Evolutionary conservation across 2,329 filamentous ascomycete species (phyloP), one percentile per base, ranked within the genome.

Genomic region (Penicillium sp.): DNA sequence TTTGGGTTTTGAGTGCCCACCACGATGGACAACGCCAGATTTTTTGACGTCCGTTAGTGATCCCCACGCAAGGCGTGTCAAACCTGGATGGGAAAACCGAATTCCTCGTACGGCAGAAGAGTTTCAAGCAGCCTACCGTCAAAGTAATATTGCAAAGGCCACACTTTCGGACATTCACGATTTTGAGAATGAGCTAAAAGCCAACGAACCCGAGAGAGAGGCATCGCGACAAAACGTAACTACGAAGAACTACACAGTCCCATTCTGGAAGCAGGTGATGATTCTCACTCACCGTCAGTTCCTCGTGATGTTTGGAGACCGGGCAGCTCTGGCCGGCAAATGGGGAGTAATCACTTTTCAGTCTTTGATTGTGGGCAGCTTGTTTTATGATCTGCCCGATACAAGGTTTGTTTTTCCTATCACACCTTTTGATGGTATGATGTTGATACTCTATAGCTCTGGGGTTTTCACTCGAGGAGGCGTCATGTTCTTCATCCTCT

Each of bases 31-130:
- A 0, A 87, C 87, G 0, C 86, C 86, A 5, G 90, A 93, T 70
- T 93, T 93, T 73, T 75, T 93, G 33, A 93, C 90, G 0, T 90
- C 88, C 2, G 86, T 93, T 67, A 91, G 86, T 8, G 84, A 84
- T 44, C 76, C 81, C 1, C 77, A 85, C 53, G 86, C 87, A 57
- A 78, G 86, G 31, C 75, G 82, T 31, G 70, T 86, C 19, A 80
- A 79, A 41, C 69, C 80, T 16, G 85, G 84, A 2, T 87, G 79
- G 71, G 82, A 87, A 66, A 69, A 84, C 60, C 79, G 79, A 5
- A 80, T 84, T 27, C 84, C 85, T 0, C 75, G 81, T 16, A 83
- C 80, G 1, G 74, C 81, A 6, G 79, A 80, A 5, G 80, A 86
- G 33, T 86, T 87, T 61, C 82, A 81, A 22, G 73, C 77, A 14